Conservation (phyloP, 129 eudicot species). For the Flaveria brownii region DNA sequence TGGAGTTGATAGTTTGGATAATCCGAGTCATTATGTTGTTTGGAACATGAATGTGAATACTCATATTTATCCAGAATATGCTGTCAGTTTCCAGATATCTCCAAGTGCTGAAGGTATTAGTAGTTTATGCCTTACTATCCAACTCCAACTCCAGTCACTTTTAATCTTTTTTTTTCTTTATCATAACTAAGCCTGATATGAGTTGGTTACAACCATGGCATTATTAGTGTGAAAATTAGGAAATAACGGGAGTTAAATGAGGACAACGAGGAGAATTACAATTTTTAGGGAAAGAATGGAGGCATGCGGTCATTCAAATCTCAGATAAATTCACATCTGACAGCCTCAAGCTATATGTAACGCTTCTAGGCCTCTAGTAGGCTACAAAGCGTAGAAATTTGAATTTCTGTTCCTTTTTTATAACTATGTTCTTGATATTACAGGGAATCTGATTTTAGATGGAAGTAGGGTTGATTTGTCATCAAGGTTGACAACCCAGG, state of each 20-base stretch:
- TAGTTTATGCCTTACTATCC: background rate
- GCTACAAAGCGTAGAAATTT: background rate
- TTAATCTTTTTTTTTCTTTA: slow-evolving; percentile 1
- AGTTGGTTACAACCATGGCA: slow-evolving; percentile 4
- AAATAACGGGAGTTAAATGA: background rate
- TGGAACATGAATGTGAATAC: slow-evolving; percentile 68
- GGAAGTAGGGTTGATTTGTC: slow-evolving; percentile 40
- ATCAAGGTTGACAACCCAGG: slow-evolving; percentile 45
- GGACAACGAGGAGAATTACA: background rate
- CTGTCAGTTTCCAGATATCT: slow-evolving; percentile 53
- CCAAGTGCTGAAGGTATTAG: slow-evolving; percentile 52
- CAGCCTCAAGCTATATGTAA: background rate
- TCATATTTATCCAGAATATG: slow-evolving; percentile 61
- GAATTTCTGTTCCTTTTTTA: background rate
- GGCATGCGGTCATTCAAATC: background rate
- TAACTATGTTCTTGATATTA: slow-evolving; percentile 25
- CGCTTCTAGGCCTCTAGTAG: background rate
- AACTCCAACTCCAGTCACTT: slow-evolving; percentile 5
- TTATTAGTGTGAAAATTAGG: background rate
- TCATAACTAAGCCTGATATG: background rate
- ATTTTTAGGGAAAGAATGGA: background rate
- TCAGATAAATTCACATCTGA: background rate
- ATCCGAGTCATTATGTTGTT: slow-evolving; percentile 50
- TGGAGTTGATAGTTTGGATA: slow-evolving; percentile 63
- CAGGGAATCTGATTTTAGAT: slow-evolving; percentile 35